Evolutionary conservation across 306 rosid genomes (phyloP), one percentile per base, ranked within the genome.

Genomic region (Carpinus fangiana): DNA sequence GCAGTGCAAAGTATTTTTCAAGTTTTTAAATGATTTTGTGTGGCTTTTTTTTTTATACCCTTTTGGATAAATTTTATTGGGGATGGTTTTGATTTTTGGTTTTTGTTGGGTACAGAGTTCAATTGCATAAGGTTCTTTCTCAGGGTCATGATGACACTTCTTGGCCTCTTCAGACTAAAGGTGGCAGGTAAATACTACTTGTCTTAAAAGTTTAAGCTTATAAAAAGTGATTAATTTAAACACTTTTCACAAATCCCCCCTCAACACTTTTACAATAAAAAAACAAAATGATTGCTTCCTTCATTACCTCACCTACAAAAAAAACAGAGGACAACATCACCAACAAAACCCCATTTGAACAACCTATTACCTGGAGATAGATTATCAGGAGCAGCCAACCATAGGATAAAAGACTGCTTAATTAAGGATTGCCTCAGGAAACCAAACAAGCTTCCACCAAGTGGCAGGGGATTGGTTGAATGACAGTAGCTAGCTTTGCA

Each of bases 151-250:
- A 93, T 51, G 97, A 91, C 79, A 73, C 86, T 71, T 18, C 89
- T 48, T 93, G 98, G 98, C 81, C 96, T 0, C 88, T 94, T 80
- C 97, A 93, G 77, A 82, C 92, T 12, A 91, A 93, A 86, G 77
- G 91, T 80, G 96, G 98, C 86, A 88, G 98, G 94, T 88, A 74
- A 72, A 4, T 36, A 62, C 53, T 45, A 45, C 2, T 31, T 31
- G 2, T 31, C 34, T 13, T 14, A 31, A 16, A 23, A 12, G 16
- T 11, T 16, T 65, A 34, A 34, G n/a, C 20, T 36, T 17, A 16
- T 16, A 36, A 36, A 16, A 64, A 31, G 34, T 1, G 0, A 31
- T n/a, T 28, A 28, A 28, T 28, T 28, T 28, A 28, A 28, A 28
- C 31, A 28, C 2, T 28, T 28, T 28, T 28, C 2, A 1, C 31